These are phyloP conservation scores for Cucurbita ficifolia DNA, from an alignment of 306 rosid species.

Conservation along the genomic window DNA sequence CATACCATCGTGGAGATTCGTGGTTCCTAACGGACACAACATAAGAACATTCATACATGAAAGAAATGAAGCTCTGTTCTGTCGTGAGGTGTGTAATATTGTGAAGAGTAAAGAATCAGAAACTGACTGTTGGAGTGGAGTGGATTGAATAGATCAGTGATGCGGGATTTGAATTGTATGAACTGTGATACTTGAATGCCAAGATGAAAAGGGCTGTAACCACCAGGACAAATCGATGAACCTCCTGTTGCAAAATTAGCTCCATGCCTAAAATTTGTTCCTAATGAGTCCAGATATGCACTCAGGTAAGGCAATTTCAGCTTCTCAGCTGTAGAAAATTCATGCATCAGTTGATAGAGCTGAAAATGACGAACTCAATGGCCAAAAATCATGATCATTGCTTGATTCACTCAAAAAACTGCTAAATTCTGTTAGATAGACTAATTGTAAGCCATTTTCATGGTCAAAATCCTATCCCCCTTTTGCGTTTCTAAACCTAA, in stretches of 20 bases:
- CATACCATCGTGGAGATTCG: no score
- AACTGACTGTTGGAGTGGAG: slow-evolving; percentile 24
- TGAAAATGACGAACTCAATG: background rate
- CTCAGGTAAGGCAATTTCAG: slow-evolving; percentile 59
- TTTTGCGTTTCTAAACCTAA: background rate
- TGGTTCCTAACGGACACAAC: background rate
- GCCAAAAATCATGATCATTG: background rate
- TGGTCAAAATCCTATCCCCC: background rate
- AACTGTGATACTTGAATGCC: slow-evolving; percentile 66
- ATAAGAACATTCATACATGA: background rate
- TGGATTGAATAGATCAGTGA: slow-evolving; percentile 33
- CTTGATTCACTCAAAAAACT: background rate
- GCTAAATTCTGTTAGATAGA: background rate
- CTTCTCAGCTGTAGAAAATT: slow-evolving; percentile 52
- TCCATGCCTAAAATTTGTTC: slow-evolving; percentile 60
- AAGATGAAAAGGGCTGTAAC: slow-evolving; percentile 66
- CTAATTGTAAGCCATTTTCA: background rate
- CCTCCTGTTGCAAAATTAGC: slow-evolving; percentile 79
- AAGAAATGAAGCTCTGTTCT: background rate
- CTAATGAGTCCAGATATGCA: slow-evolving; percentile 72
- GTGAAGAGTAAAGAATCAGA: background rate
- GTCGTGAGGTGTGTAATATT: background rate
- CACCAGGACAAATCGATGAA: slow-evolving; percentile 51
- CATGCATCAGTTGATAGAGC: background rate
- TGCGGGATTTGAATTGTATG: slow-evolving; percentile 47